Percentiles rank a stretch among this genome's conserved stretches.
phyloP scores from a whole-genome alignment of 2,329 filamentous ascomycete genomes.

The Domatiomyces catenatus region DNA sequence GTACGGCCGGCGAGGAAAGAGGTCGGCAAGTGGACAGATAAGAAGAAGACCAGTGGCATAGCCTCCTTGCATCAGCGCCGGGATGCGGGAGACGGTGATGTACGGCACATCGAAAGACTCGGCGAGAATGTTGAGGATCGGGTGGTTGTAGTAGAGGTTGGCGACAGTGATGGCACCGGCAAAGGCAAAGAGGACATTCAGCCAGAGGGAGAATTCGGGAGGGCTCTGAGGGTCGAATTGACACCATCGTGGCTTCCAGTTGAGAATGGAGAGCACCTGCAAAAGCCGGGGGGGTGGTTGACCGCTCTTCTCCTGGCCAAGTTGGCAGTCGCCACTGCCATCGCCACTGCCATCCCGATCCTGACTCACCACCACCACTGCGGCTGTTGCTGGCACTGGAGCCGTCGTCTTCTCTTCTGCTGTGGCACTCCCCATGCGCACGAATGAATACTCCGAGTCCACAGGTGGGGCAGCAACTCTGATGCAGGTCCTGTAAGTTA shows the following conservation, averaged over 20 bases:
- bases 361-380: neutral
- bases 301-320: neutral
- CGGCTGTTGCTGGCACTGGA: neutral
- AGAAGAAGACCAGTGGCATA: slow-evolving; percentile 62
- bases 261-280: slow-evolving; percentile 21
- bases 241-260: slow-evolving; percentile 50
- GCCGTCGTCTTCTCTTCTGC: neutral
- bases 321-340: neutral
- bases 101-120: slow-evolving; percentile 54
- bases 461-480: neutral
- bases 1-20: slow-evolving; percentile 48
- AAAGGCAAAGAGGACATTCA: slow-evolving; percentile 40
- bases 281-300: neutral
- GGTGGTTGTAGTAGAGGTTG: slow-evolving; percentile 54
- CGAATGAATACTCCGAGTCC: neutral
- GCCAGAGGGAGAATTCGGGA: slow-evolving; percentile 49
- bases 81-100: slow-evolving; percentile 51
- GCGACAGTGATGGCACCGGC: slow-evolving; percentile 54
- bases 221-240: slow-evolving; percentile 53
- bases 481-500: neutral
- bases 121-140: slow-evolving; percentile 62
- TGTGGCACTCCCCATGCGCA: neutral
- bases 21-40: slow-evolving; percentile 59
- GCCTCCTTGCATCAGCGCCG: slow-evolving; percentile 64
- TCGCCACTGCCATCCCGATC: neutral